A percentile compares a stretch with the other conserved stretches of the same genome.
Evolutionary conservation across 2,329 filamentous ascomycete genomes (phyloP).

Genomic region (Fusarium pseudograminearum): DNA sequence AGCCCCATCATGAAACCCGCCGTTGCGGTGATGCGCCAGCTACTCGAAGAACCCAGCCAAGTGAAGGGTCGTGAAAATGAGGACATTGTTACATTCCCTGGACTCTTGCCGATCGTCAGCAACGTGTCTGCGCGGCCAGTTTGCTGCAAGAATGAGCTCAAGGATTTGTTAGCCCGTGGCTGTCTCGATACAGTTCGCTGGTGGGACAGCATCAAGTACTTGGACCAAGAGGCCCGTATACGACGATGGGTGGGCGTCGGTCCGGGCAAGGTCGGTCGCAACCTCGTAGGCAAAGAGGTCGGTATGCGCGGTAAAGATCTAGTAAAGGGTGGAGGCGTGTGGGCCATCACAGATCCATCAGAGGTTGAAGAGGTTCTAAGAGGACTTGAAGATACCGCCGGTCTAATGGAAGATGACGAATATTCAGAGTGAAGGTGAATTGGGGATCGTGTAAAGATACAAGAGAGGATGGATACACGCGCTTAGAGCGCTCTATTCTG

Average conservation of each 20-base stretch:
- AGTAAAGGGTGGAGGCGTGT: constrained; percentile 90
- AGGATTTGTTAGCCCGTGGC: constrained; percentile 81
- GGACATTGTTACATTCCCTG: constrained; percentile 81
- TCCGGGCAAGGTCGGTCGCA: constrained; percentile 91
- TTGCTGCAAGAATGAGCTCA: constrained; percentile 76
- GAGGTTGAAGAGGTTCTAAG: constrained; percentile 77
- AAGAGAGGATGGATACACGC: constrained; percentile 14
- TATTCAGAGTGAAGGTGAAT: constrained; percentile 44
- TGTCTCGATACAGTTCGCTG: constrained; percentile 93
- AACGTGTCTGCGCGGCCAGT: constrained; percentile 89
- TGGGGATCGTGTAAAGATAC: not conserved
- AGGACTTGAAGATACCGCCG: constrained; percentile 74
- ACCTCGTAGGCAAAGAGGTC: constrained; percentile 94
- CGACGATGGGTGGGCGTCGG: constrained; percentile 91
- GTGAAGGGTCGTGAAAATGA: constrained; percentile 65
- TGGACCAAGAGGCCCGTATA: constrained; percentile 86
- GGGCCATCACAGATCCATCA: constrained; percentile 86
- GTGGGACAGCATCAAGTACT: constrained; percentile 93
- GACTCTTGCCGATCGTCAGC: constrained; percentile 80
- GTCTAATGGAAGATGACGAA: constrained; percentile 62
- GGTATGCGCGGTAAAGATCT: constrained; percentile 83
- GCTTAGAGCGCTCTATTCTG: constrained; percentile 9
- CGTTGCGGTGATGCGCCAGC: constrained; percentile 75
- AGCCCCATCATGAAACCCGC: constrained; percentile 92
- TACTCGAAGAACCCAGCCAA: constrained; percentile 71